Evolutionary conservation across 495 filamentous ascomycete genomes (phyloP).

Genomic region (Neurospora hispaniola): DNA sequence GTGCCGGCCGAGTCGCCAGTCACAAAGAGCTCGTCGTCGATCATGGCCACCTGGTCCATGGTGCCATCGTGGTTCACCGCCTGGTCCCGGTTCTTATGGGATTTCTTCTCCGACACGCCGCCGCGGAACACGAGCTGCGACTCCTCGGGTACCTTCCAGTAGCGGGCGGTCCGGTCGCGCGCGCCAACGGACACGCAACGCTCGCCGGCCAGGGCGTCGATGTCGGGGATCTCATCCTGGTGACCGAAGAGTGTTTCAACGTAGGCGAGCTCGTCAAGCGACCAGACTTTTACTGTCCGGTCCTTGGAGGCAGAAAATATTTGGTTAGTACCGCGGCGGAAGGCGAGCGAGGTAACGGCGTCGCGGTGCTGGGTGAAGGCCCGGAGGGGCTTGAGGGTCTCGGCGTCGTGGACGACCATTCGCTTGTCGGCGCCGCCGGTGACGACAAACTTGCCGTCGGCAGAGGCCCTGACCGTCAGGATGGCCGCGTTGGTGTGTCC

Average conservation of each 20-base stretch:
- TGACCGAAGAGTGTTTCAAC: conserved; percentile 94
- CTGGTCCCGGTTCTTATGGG: conserved; percentile 26
- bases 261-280: conserved; percentile 73
- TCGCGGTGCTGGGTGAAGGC: conserved; percentile 91
- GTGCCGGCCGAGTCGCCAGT: conserved; percentile 87
- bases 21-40: conserved; percentile 84
- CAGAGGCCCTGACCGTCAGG: conserved; percentile 71
- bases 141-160: conserved; percentile 97
- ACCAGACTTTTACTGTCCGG: conserved; percentile 65
- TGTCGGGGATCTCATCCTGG: conserved; percentile 76
- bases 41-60: conserved; percentile 79
- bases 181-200: conserved; percentile 81
- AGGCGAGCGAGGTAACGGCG: conserved; percentile 70
- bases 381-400: conserved; percentile 61
- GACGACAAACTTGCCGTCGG: conserved; percentile 80
- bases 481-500: conserved; percentile 64
- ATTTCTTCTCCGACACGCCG: conserved; percentile 50
- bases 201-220: conserved; percentile 74
- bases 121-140: conserved; percentile 91
- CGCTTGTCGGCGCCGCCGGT: conserved; percentile 78
- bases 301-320: conserved; percentile 82
- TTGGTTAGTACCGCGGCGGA: conserved; percentile 83
- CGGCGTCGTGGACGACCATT: conserved; percentile 78
- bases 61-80: conserved; percentile 59
- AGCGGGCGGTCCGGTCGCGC: conserved; percentile 79